Evolutionary conservation across 164 flowering plant genomes (phyloP), one percentile per base, ranked within the genome.

Genomic region (Stephania cephalantha): DNA sequence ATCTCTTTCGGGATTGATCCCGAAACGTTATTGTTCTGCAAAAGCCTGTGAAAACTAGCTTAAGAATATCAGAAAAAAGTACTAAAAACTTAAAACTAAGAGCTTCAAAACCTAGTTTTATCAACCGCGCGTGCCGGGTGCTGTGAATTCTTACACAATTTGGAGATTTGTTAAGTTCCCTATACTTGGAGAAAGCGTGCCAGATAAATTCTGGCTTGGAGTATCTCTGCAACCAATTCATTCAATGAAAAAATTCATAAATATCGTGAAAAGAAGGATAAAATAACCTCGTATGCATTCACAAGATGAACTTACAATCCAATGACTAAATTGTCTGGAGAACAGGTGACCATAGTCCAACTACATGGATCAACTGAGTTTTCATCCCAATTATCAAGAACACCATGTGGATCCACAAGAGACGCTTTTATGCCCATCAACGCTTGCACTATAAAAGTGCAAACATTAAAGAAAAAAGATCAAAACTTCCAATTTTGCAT

Each of bases 291-390:
- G 5, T 18, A 35, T 58, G n/a, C 64, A 58, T 9, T 58, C 64
- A 58, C 78, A 44, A 35, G 42, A 35, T 35, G 42, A 72, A 86
- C 90, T 84, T 76, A 95, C 99, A 95, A 72, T 78, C 87, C 94
- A 75, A 85, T 78, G 68, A 95, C 99, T 42, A 90, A 86, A 78
- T 92, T 90, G 13, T 91, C 94, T 74, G 88, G 53, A 17, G 97
- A 91, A 74, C 98, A 95, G 83, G 97, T 93, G 82, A 95, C 85
- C 96, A 92, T 88, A 66, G 95, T 83, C 98, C 97, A 95, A 80
- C 97, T 91, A 81, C 99, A 95, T 46, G 99, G 99, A 78, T 95
- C 99, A 25, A 89, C 98, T 45, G 99, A 92, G 79, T 81, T 85
- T 75, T 87, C 96, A 84, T 95, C 99, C 99, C 99, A 95, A 83